phyloP scores from a whole-genome alignment of 768 basidiomycete species.

The Crucibulum laeve region DNA sequence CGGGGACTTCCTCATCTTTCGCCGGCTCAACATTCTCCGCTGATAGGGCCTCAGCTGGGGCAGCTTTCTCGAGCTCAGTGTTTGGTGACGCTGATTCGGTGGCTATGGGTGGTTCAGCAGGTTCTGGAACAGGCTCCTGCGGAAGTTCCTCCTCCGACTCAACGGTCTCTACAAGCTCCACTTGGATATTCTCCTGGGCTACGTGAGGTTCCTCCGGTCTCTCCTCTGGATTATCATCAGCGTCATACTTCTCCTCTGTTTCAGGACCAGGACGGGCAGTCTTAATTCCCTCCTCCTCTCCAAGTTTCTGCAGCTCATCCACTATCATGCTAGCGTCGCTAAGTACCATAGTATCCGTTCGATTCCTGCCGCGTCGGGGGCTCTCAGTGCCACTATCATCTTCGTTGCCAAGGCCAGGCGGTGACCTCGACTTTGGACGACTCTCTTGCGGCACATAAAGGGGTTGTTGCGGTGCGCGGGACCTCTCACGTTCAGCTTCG shows the following conservation, averaged over 20 bases:
- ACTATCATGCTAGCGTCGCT: slow-evolving; percentile 33
- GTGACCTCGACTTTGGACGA: slow-evolving; percentile 16
- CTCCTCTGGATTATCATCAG: slow-evolving; percentile 2
- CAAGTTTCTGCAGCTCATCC: slow-evolving; percentile 25
- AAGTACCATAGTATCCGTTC: slow-evolving; percentile 77
- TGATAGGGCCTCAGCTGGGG: too few species aligned
- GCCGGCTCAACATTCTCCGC: too few species aligned
- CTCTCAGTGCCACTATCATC: slow-evolving; percentile 23
- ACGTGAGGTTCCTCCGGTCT: background rate
- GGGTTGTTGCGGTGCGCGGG: too few species aligned
- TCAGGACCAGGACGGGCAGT: slow-evolving; percentile 9
- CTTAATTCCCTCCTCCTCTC: slow-evolving; percentile 8
- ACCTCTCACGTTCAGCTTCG: slow-evolving; percentile 5
- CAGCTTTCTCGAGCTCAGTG: too few species aligned
- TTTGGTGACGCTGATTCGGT: too few species aligned
- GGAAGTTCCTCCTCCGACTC: too few species aligned
- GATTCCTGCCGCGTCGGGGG: slow-evolving; percentile 43
- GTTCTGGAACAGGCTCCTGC: too few species aligned
- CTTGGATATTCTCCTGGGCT: background rate
- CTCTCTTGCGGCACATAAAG: too few species aligned
- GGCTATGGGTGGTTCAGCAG: too few species aligned
- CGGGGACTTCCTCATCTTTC: too few species aligned
- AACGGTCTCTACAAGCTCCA: too few species aligned
- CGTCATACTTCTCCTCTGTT: slow-evolving; percentile 5
- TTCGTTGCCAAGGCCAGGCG: slow-evolving; percentile 14